Base-by-base conservation (phyloP, 2,329 filamentous ascomycete species). In the Verticillium dahliae region DNA sequence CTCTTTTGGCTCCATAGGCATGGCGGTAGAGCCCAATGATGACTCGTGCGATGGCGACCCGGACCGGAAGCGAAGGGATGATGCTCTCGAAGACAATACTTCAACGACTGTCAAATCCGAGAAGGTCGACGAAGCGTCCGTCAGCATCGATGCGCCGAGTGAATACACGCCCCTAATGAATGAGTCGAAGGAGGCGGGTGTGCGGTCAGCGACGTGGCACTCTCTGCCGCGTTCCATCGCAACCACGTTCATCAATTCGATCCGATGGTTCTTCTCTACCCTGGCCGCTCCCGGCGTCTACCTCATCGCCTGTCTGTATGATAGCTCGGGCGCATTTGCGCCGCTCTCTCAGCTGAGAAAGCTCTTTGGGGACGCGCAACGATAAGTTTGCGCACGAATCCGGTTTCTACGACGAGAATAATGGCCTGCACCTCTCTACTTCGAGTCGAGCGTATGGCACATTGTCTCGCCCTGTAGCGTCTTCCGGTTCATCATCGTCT, bases 201-300 rank as follows among this genome's bases (percentile, higher is more conserved):
- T 58, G 57, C 75, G 81, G 59, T 75, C 75, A 61, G 72, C 75
- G 39, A 76, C 77, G 65, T 87, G 85, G 84, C 78, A 81, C 64
- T 68, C 77, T 38, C 77, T 91, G 64, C 87, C 90, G 18, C 84
- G 87, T 73, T 86, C 87, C 68, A 82, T 97, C 63, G 87, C 87
- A 52, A 84, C 85, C 62, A 86, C 87, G 62, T 78, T 97, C 62
- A 82, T 94, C 63, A 87, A 89, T 67, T 90, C 91, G 6, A 81
- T 96, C 68, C 87, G 88, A 67, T 90, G 91, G 78, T 81, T 97
- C 56, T 76, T 97, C 61, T 89, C 90, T 58, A 90, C 91, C 14
- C 77, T 98, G 63, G 85, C 90, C 33, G 87, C 90, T 27, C 94
- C 94, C 1, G 90, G 89, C 18, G 84, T 92, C 58, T 97, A 94